These are phyloP conservation scores for Yarrowia galli DNA, from an alignment of 1,139 yeast species.

Conservation along the genomic window DNA sequence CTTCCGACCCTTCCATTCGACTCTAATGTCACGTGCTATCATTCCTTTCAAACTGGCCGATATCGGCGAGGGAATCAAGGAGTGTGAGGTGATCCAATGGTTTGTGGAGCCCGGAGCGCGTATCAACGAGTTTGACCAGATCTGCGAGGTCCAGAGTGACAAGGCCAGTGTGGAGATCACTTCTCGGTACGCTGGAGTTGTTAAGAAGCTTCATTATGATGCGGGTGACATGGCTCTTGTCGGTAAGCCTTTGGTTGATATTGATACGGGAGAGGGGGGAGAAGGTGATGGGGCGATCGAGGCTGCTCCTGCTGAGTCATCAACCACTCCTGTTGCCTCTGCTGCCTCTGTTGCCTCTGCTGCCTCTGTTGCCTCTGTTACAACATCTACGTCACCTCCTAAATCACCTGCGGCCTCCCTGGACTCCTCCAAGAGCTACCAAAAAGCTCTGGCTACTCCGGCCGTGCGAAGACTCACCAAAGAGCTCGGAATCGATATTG, in stretches of 20 bases:
- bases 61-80: constrained; percentile 52
- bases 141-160: constrained; percentile 52
- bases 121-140: constrained; percentile 51
- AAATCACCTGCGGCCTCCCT: neutral
- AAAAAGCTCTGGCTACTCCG: constrained; percentile 49
- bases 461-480: constrained; percentile 50
- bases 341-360: constrained; percentile 17
- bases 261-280: constrained; percentile 46
- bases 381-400: neutral
- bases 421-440: neutral
- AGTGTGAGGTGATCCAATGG: constrained; percentile 53
- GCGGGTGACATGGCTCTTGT: constrained; percentile 52
- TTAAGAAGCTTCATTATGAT: constrained; percentile 50
- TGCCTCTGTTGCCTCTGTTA: neutral
- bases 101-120: constrained; percentile 52
- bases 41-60: constrained; percentile 51
- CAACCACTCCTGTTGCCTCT: constrained; percentile 11
- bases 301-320: neutral
- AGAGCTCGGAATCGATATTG: constrained; percentile 47
- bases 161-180: constrained; percentile 53
- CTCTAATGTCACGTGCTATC: constrained; percentile 39
- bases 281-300: constrained; percentile 36
- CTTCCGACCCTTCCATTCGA: no score
- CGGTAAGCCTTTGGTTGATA: constrained; percentile 50
- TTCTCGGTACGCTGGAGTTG: constrained; percentile 50